phyloP scores from a whole-genome alignment of 2,329 filamentous ascomycete species.

The Pseudophaeomoniella oleicola region DNA sequence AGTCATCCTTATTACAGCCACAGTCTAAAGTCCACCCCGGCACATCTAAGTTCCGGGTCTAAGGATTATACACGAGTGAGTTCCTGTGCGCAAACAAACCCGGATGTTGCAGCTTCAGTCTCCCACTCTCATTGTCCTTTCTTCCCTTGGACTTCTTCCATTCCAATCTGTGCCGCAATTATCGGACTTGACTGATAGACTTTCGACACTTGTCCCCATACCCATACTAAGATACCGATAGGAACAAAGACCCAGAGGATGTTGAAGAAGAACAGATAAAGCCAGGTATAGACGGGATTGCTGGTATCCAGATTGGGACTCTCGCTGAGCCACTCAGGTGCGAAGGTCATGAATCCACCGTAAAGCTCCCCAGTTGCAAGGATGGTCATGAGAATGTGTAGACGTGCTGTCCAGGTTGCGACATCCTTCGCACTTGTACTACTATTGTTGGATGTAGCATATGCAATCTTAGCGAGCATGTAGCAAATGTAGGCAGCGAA shows the following conservation, averaged over 20 bases:
- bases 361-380: conserved; percentile 51
- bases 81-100: no score
- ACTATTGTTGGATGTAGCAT: conserved; percentile 10
- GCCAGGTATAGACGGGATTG: conserved; percentile 48
- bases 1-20: no score
- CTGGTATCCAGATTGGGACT: conserved; percentile 41
- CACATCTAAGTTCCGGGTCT: no score
- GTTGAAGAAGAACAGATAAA: conserved; percentile 52
- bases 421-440: conserved; percentile 11
- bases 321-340: conserved; percentile 49
- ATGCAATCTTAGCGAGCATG: conserved; percentile 28
- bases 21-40: no score
- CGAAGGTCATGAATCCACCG: conserved; percentile 51
- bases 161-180: no score
- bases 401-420: conserved; percentile 15
- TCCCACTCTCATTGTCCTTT: no score
- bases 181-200: no score
- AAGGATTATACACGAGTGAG: no score
- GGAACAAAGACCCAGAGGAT: conserved; percentile 47
- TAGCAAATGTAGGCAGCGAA: conserved; percentile 44
- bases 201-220: conserved; percentile 25
- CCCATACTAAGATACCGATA: conserved; percentile 40
- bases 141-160: no score
- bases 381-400: conserved; percentile 43
- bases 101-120: no score